Evolutionary conservation across 2,329 filamentous ascomycete species (phyloP).

Genomic region (Leptographium procerum): DNA sequence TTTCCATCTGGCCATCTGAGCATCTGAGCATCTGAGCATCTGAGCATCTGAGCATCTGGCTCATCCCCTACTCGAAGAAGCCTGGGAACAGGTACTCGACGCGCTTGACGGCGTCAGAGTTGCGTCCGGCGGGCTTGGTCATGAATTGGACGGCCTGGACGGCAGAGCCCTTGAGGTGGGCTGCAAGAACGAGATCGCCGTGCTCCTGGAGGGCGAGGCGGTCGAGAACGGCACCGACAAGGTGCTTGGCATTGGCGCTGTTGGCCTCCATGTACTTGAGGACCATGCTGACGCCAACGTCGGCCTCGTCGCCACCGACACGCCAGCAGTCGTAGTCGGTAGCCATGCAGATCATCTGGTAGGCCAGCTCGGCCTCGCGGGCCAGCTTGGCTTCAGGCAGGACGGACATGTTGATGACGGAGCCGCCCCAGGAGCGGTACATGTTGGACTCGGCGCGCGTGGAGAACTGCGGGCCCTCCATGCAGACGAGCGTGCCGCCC

Average conservation of each 20-base stretch:
- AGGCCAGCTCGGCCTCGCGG: slow-evolving; percentile 88
- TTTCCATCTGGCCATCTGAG: no score
- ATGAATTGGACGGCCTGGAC: slow-evolving; percentile 71
- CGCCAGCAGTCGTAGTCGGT: slow-evolving; percentile 99
- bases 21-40: no score
- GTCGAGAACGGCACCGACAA: slow-evolving; percentile 80
- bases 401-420: slow-evolving; percentile 96
- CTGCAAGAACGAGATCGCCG: slow-evolving; percentile 62
- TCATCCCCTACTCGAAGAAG: slow-evolving; percentile 47
- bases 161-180: slow-evolving; percentile 66
- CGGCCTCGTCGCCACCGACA: slow-evolving; percentile 59
- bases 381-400: slow-evolving; percentile 94
- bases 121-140: slow-evolving; percentile 67
- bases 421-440: slow-evolving; percentile 88
- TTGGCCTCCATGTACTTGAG: slow-evolving; percentile 95
- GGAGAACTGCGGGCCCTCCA: slow-evolving; percentile 98
- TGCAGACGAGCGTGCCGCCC: slow-evolving; percentile 77
- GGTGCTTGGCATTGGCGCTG: slow-evolving; percentile 70
- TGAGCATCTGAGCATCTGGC: no score
- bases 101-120: slow-evolving; percentile 64
- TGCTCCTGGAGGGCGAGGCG: slow-evolving; percentile 71
- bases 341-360: slow-evolving; percentile 98
- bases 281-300: slow-evolving; percentile 93
- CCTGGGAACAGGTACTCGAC: slow-evolving; percentile 81
- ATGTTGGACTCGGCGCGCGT: slow-evolving; percentile 92